Evolutionary conservation across 495 filamentous ascomycete species (phyloP), one percentile per base, ranked within the genome.

Genomic region (Cladorrhinum samala): DNA sequence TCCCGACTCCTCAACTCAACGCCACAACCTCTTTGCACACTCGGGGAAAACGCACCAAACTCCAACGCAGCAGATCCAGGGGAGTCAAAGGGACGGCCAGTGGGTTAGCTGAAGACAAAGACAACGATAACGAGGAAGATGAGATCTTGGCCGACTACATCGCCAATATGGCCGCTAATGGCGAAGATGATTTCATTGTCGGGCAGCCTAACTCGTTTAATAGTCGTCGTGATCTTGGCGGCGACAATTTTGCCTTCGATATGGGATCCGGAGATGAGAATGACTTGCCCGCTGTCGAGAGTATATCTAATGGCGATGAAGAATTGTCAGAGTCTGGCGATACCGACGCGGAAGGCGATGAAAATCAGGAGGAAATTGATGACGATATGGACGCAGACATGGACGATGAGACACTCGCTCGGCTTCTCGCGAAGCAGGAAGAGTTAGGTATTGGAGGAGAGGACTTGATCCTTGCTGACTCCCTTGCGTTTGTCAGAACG

Each of bases 131-230:
- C 7, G 70, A 75, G 3, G 79, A 87, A 9, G 74, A 82, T 30
- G 83, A 77, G 0, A 72, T 83, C 2, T 43, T 88, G 18, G 79
- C 79, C 2, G 90, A 95, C 61, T 93, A 94, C 57, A 84, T 91
- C 49, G 81, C 79, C 52, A 91, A 94, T 61, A 82, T 91, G 65
- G 71, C 72, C 30, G 60, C 62, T 21, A 62, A 72, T 23, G 61
- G 65, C 14, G 59, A 71, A 18, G 62, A 71, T 16, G 70, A 74
- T 49, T 64, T 50, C 13, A 14, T 51, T 41, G 27, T 36, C 27
- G 50, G 44, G 18, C 53, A 53, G 30, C 55, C 55, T n/a, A 55
- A 61, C 14, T 30, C 53, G 16, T 62, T 70, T 40, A 64, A 67
- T 48, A 55, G 67, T 27, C 25, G 61, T 14, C 68, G 76, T 48